Evolutionary conservation across 805 yeast genomes (phyloP).

Genomic region (Cyberlindnera euphorbiae): DNA sequence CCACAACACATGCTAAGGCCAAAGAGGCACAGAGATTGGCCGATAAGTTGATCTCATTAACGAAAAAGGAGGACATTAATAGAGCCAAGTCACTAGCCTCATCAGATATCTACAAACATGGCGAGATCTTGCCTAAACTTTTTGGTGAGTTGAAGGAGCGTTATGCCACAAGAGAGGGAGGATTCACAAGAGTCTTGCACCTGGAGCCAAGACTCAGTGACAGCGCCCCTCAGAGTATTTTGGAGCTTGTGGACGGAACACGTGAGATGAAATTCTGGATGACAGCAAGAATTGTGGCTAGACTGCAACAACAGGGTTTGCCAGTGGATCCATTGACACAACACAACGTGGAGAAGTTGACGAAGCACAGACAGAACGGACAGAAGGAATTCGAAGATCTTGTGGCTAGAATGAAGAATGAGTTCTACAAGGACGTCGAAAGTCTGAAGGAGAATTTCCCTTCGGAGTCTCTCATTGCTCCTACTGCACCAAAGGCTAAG

Average conservation of each 20-base stretch:
- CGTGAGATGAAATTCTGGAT: slow-evolving; percentile 72
- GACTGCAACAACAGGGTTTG: slow-evolving; percentile 60
- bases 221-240: slow-evolving; percentile 80
- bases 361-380: slow-evolving; percentile 44
- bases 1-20: slow-evolving; percentile 73
- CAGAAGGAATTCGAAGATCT: slow-evolving; percentile 49
- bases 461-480: slow-evolving; percentile 14
- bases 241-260: slow-evolving; percentile 78
- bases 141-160: slow-evolving; percentile 60
- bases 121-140: slow-evolving; percentile 56
- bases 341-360: slow-evolving; percentile 50
- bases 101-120: slow-evolving; percentile 43
- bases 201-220: slow-evolving; percentile 87
- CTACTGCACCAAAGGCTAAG: slow-evolving; percentile 19
- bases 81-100: slow-evolving; percentile 31
- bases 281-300: slow-evolving; percentile 80
- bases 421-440: slow-evolving; percentile 33
- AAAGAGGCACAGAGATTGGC: slow-evolving; percentile 60
- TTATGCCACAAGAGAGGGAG: slow-evolving; percentile 61
- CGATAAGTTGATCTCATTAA: slow-evolving; percentile 58
- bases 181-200: slow-evolving; percentile 80
- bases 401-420: slow-evolving; percentile 52
- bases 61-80: slow-evolving; percentile 36
- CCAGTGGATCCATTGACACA: slow-evolving; percentile 49
- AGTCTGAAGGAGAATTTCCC: slow-evolving; percentile 18